Base-by-base conservation (phyloP, 371 early-diverging fungal species). In the Syncephalastrum racemosum region DNA sequence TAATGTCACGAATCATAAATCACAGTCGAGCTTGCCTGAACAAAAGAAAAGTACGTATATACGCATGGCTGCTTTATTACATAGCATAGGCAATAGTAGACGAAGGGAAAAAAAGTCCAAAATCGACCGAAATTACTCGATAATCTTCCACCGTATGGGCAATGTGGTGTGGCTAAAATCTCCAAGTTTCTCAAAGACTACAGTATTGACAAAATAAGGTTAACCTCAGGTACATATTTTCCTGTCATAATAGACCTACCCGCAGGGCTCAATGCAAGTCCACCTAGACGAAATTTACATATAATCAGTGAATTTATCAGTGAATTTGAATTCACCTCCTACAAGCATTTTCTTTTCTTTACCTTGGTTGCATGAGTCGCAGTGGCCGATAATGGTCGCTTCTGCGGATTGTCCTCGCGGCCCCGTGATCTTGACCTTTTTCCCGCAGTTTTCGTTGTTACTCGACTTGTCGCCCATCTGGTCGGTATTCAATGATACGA, bases 341-440 rank as follows among this genome's bases (percentile, higher is more conserved):
- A 2, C 46, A 45, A 27, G 7, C 36, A 31, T 2, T 2, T 10
- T 31, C 36, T 12, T 5, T 31, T 31, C 12, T 13, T 56, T 61
- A 39, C 67, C 62, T 0, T 39, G 18, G 18, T 54, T 18, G 20
- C 72, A 71, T 7, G 68, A 61, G 15, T 65, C 59, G 59, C 84
- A 83, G 5, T 61, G 67, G 55, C 80, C 84, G 13, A 77, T 66
- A 49, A 81, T 56, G 2, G 40, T 67, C 7, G 69, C 82, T 16
- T 56, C 59, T 18, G 79, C 61, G 1, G 58, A 53, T 12, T 56
- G 59, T 4, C 77, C 79, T 49, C 55, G 67, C 10, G 79, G 77
- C 16, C 81, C 81, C 12, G 58, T 62, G 1, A 80, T 53, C 31
- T 56, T 70, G 8, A 77, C 68, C 5, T 53, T 18, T 56, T 78